Conservation (phyloP, 1,139 yeast genomes). For the Casaregolazyma lundiana region DNA sequence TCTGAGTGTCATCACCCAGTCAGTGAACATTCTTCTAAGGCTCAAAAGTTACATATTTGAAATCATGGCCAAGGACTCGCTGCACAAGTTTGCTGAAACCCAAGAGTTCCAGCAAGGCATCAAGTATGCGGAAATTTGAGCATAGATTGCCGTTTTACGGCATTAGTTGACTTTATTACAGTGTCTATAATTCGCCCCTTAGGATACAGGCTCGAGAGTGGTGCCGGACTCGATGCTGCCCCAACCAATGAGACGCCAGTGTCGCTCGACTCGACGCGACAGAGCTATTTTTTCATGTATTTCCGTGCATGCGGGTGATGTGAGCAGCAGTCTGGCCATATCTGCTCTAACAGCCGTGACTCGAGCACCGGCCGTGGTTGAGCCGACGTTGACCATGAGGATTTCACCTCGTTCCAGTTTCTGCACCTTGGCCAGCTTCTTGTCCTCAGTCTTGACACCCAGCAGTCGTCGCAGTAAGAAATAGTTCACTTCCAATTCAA, state of each 20-base stretch:
- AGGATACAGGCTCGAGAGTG: slow-evolving; percentile 26
- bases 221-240: slow-evolving; percentile 96
- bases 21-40: slow-evolving; percentile 40
- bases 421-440: slow-evolving; percentile 94
- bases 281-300: slow-evolving; percentile 96
- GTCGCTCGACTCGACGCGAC: slow-evolving; percentile 98
- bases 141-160: background rate
- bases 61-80: slow-evolving; percentile 69
- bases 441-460: slow-evolving; percentile 98
- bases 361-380: slow-evolving; percentile 99
- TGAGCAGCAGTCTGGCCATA: slow-evolving; percentile 96
- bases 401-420: slow-evolving; percentile 93
- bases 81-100: slow-evolving; percentile 60
- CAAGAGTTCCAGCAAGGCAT: slow-evolving; percentile 27
- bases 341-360: slow-evolving; percentile 98
- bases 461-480: slow-evolving; percentile 92
- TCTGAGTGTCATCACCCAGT: slow-evolving; percentile 2
- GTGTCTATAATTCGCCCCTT: slow-evolving; percentile 1
- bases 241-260: slow-evolving; percentile 99
- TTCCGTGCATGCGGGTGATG: slow-evolving; percentile 99
- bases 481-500: slow-evolving; percentile 96
- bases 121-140: slow-evolving; percentile 2
- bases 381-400: slow-evolving; percentile 97
- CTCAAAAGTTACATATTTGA: slow-evolving; percentile 47
- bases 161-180: slow-evolving; percentile 1